A percentile compares a stretch with the other conserved stretches of the same genome.
phyloP scores from a whole-genome alignment of 768 basidiomycete species.

The Nidularia sp. region DNA sequence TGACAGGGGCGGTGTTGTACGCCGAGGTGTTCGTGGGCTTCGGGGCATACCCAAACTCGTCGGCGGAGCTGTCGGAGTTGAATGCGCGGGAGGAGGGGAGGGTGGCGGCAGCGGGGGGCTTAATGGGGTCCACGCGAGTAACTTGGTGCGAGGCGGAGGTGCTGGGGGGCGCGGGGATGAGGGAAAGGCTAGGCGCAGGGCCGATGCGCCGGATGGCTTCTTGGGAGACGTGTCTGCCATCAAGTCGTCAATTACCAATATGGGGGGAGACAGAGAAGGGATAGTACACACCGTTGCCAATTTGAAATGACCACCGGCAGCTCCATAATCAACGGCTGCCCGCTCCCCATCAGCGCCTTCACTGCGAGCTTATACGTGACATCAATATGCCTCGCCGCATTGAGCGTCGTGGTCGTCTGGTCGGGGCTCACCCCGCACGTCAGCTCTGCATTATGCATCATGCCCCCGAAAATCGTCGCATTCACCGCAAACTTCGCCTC shows the following conservation, averaged over 20 bases:
- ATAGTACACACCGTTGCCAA: constrained; percentile 69
- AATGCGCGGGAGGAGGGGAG: not conserved
- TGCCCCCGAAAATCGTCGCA: constrained; percentile 69
- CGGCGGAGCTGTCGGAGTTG: not conserved
- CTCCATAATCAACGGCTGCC: constrained; percentile 62
- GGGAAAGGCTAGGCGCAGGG: constrained; percentile 41
- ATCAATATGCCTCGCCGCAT: constrained; percentile 80
- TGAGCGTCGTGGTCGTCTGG: constrained; percentile 79
- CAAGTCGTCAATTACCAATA: constrained; percentile 2
- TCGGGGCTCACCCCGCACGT: constrained; percentile 63
- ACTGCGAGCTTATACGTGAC: constrained; percentile 76
- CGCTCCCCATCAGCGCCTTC: constrained; percentile 72
- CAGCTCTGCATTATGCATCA: constrained; percentile 70
- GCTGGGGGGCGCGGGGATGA: constrained; percentile 19
- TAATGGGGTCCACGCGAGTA: not conserved
- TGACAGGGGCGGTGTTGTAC: not conserved
- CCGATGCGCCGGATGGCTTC: constrained; percentile 60
- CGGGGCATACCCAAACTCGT: not conserved
- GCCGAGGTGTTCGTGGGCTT: not conserved
- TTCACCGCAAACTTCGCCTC: constrained; percentile 74
- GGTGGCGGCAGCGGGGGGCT: not conserved
- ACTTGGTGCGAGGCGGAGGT: not conserved
- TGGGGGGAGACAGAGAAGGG: not conserved
- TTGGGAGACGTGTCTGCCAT: constrained; percentile 56
- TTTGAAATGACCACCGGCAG: constrained; percentile 81